Base-by-base conservation (phyloP, 495 filamentous ascomycete genomes). In the Delitschia confertaspora region DNA sequence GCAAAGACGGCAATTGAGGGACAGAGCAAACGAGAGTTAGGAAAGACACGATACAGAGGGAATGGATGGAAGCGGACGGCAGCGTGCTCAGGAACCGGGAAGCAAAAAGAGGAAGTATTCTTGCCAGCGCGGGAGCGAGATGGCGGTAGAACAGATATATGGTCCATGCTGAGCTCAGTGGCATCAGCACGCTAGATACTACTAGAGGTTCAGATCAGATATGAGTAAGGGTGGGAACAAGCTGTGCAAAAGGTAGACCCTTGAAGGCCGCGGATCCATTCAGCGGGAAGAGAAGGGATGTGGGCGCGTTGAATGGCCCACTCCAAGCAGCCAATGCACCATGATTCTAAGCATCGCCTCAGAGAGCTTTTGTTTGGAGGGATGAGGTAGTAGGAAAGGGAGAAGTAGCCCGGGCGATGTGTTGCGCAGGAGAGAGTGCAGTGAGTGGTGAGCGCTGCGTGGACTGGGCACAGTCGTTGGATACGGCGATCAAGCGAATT, bases 1-100 rank as follows among this genome's bases (percentile, higher is more conserved):
- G 33, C 7, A 21, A 47, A 25, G 20, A 48, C 31, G 35, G 39
- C 45, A 49, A 55, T 49, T 21, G 51, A 46, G 33, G 17, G 36
- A 47, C 34, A 21, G 23, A 25, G 38, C 11, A 35, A 19, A 35
- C 10, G 16, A 35, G 29, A 32, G 29, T 16, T 32, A 14, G 16
- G 10, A 35, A 35, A 35, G 9, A 35, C n/a, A n/a, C n/a, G n/a
- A n/a, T n/a, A n/a, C n/a, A n/a, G n/a, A n/a, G n/a, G n/a, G n/a
- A n/a, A 4, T 8, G 32, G 7, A 29, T 13, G 26, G 18, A 18
- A 18, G n/a, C 33, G 33, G 9, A 3, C n/a, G 33, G 18, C 33
- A 36, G 33, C 13, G 33, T 20, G 33, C 2, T n/a, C 10, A 18
- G n/a, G 11, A 18, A 16, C n/a, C 10, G 9, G 33, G 33, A 10